A percentile compares a stretch with the other conserved stretches of the same genome.
phyloP scores from a whole-genome alignment of 176 grass and related monocot species.

The Lolium perenne region DNA sequence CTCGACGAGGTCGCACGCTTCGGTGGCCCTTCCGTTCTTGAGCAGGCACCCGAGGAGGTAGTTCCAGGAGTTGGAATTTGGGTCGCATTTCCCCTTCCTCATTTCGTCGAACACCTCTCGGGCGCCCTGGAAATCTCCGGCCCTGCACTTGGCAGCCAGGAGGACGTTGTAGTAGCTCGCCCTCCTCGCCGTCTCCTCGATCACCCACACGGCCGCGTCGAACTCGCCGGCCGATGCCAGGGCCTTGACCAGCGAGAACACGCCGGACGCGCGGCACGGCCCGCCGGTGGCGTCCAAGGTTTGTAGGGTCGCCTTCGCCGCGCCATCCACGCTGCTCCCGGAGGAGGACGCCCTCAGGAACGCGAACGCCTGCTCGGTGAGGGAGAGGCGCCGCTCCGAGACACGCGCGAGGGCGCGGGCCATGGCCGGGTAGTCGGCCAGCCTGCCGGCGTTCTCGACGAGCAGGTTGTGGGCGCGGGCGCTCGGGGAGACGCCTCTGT shows the following conservation, averaged over 20 bases:
- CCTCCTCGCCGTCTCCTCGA: conserved; percentile 59
- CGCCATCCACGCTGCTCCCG: conserved; percentile 15
- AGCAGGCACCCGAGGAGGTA: conserved; percentile 81
- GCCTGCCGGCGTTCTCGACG: conserved; percentile 66
- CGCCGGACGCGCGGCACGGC: conserved; percentile 67
- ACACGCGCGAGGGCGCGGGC: conserved; percentile 51
- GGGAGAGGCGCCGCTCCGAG: conserved; percentile 42
- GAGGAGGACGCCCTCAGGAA: conserved; percentile 54
- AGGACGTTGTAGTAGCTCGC: conserved; percentile 73
- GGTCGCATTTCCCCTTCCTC: conserved; percentile 60
- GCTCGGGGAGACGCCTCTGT: conserved; percentile 43
- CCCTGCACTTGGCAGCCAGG: conserved; percentile 64
- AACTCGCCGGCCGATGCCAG: conserved; percentile 63
- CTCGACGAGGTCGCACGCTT: conserved; percentile 77
- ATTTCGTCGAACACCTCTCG: conserved; percentile 80
- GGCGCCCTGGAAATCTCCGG: conserved; percentile 66
- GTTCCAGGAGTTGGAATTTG: conserved; percentile 77
- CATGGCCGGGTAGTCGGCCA: conserved; percentile 67
- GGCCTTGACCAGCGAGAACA: conserved; percentile 74
- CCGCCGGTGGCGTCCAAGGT: conserved; percentile 49
- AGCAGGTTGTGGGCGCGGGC: conserved; percentile 68
- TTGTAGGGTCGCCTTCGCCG: conserved; percentile 26
- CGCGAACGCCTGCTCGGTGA: conserved; percentile 68
- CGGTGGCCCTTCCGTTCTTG: conserved; percentile 59
- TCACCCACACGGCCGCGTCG: conserved; percentile 61